phyloP scores from a whole-genome alignment of 495 filamentous ascomycete species.

The Trichoderma orchidacearum region DNA sequence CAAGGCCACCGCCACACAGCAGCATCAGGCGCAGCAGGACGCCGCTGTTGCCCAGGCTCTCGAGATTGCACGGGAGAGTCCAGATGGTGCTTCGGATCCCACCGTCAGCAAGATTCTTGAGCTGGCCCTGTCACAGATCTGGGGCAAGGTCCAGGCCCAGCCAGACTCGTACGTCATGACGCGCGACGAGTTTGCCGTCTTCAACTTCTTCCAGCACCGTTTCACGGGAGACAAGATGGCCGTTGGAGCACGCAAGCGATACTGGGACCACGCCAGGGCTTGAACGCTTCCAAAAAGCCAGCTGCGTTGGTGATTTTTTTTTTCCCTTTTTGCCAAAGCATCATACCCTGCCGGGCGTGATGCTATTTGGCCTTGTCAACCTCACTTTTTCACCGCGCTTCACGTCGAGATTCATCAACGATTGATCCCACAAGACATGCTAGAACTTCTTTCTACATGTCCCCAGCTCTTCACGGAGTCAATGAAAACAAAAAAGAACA shows the following conservation, averaged over 20 bases:
- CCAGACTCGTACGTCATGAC: slow-evolving; percentile 53
- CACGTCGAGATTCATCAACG: too few relatives aligned
- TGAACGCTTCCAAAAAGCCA: background rate
- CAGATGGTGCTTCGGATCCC: slow-evolving; percentile 41
- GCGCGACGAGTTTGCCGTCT: slow-evolving; percentile 60
- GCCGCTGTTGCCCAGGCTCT: slow-evolving; percentile 40
- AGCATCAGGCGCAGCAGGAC: slow-evolving; percentile 1
- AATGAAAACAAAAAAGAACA: too few relatives aligned
- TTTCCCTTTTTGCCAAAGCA: too few relatives aligned
- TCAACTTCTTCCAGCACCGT: slow-evolving; percentile 57
- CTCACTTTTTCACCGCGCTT: too few relatives aligned
- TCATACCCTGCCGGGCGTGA: too few relatives aligned
- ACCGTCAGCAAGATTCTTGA: slow-evolving; percentile 40
- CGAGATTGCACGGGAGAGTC: slow-evolving; percentile 52
- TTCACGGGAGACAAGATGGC: slow-evolving; percentile 34
- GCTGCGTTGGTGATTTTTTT: too few relatives aligned
- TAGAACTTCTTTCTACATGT: too few relatives aligned
- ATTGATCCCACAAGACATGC: too few relatives aligned
- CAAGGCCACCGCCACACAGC: background rate
- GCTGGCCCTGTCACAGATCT: slow-evolving; percentile 41
- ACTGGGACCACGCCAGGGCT: slow-evolving; percentile 28
- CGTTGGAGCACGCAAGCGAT: slow-evolving; percentile 26
- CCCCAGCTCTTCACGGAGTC: too few relatives aligned
- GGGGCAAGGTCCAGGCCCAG: slow-evolving; percentile 43
- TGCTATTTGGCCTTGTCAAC: too few relatives aligned